phyloP scores from a whole-genome alignment of 495 filamentous ascomycete species.

The Venustampulla echinocandica region DNA sequence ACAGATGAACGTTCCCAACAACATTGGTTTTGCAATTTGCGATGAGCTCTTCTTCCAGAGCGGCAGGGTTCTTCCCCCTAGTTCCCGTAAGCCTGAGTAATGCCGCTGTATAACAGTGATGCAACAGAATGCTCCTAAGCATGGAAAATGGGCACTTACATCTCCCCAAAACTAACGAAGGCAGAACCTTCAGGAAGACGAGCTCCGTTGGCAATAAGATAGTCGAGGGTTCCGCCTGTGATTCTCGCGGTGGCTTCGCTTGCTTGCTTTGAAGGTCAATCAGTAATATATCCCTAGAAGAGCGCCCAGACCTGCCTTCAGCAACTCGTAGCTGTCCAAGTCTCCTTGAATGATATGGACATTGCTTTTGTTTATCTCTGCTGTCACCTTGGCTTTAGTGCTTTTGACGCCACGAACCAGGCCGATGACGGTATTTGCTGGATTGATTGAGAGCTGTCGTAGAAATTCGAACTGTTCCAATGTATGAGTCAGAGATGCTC shows the following conservation, averaged over 20 bases:
- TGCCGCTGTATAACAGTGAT: no score
- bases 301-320: constrained; percentile 33
- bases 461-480: constrained; percentile 31
- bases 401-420: constrained; percentile 34
- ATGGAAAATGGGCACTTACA: constrained; percentile 22
- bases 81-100: no score
- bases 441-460: constrained; percentile 28
- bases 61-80: constrained; percentile 21
- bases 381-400: constrained; percentile 25
- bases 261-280: constrained; percentile 23
- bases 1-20: constrained; percentile 40
- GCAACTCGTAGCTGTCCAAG: constrained; percentile 31
- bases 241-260: constrained; percentile 27
- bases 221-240: constrained; percentile 37
- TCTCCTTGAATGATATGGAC: constrained; percentile 40
- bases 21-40: constrained; percentile 34
- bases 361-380: constrained; percentile 30
- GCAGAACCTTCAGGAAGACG: constrained; percentile 10
- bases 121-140: background rate
- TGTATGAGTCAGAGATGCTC: background rate
- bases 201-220: constrained; percentile 45
- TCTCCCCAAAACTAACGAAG: constrained; percentile 8
- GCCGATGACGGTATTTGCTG: constrained; percentile 32
- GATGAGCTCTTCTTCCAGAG: constrained; percentile 24
- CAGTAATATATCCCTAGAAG: background rate